Conservation (phyloP, 495 filamentous ascomycete genomes). For the Ascodesmis nigricans region DNA sequence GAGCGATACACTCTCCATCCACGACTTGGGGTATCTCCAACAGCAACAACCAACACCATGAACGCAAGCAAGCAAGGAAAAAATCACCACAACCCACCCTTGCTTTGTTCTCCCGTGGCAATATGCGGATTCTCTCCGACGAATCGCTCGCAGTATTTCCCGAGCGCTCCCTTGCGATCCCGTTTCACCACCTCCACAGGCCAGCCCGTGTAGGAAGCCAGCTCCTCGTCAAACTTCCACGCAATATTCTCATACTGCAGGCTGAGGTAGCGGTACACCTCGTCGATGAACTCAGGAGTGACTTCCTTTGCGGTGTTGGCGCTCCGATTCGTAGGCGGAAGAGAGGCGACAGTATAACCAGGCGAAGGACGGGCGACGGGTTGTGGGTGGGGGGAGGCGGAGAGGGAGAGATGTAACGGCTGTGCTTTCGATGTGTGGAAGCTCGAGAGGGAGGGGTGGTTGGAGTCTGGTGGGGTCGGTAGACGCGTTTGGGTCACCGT, state of each 20-base stretch:
- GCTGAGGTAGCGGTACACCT: constrained; percentile 19
- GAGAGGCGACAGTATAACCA: constrained; percentile 20
- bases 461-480: constrained; percentile 14
- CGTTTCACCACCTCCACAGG: constrained; percentile 10
- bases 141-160: constrained; percentile 19
- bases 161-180: constrained; percentile 14
- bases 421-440: not conserved
- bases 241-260: constrained; percentile 16
- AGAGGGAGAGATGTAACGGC: not conserved
- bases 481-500: constrained; percentile 9
- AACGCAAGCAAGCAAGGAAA: not conserved
- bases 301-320: constrained; percentile 12
- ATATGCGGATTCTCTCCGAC: constrained; percentile 20
- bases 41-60: too few species aligned
- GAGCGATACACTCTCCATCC: too few species aligned
- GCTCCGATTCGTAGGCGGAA: constrained; percentile 17
- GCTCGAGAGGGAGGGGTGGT: not conserved
- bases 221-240: constrained; percentile 18
- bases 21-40: too few species aligned
- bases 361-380: constrained; percentile 15
- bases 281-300: constrained; percentile 14
- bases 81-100: constrained; percentile 19
- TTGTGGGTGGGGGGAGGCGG: constrained; percentile 1
- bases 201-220: constrained; percentile 13
- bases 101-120: constrained; percentile 15